These are phyloP conservation scores for Xylariaceae sp. DNA, from an alignment of 2,329 filamentous ascomycete species.

Conservation along the genomic window DNA sequence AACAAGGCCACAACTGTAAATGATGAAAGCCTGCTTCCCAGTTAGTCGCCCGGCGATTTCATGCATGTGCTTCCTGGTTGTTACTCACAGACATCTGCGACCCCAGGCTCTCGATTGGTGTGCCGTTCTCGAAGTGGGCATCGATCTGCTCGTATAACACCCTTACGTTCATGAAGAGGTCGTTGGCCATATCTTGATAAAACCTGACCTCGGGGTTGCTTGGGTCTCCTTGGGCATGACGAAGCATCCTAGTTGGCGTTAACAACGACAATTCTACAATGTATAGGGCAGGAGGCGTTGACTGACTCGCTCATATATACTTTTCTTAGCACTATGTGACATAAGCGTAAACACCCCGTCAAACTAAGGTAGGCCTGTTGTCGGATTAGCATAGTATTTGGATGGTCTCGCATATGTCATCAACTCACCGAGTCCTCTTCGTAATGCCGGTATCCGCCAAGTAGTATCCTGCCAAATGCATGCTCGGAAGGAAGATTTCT, in stretches of 20 bases:
- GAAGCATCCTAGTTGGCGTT: conserved; percentile 38
- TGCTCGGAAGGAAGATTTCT: conserved; percentile 43
- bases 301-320: conserved; percentile 50
- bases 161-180: conserved; percentile 47
- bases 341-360: conserved; percentile 52
- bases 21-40: conserved; percentile 41
- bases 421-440: conserved; percentile 45
- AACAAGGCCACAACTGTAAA: conserved; percentile 52
- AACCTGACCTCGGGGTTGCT: conserved; percentile 31
- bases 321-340: conserved; percentile 53
- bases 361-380: conserved; percentile 51
- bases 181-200: conserved; percentile 41
- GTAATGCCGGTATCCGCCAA: conserved; percentile 45
- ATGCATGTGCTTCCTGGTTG: neutral
- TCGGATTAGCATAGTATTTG: conserved; percentile 8
- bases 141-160: conserved; percentile 48
- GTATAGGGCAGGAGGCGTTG: neutral
- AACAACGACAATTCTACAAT: neutral
- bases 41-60: conserved; percentile 8
- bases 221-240: conserved; percentile 36
- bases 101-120: conserved; percentile 46
- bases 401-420: neutral
- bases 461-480: conserved; percentile 39
- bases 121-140: conserved; percentile 45
- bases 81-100: conserved; percentile 48